Base-by-base conservation (phyloP, 2,329 filamentous ascomycete species). In the Emydomyces testavorans region DNA sequence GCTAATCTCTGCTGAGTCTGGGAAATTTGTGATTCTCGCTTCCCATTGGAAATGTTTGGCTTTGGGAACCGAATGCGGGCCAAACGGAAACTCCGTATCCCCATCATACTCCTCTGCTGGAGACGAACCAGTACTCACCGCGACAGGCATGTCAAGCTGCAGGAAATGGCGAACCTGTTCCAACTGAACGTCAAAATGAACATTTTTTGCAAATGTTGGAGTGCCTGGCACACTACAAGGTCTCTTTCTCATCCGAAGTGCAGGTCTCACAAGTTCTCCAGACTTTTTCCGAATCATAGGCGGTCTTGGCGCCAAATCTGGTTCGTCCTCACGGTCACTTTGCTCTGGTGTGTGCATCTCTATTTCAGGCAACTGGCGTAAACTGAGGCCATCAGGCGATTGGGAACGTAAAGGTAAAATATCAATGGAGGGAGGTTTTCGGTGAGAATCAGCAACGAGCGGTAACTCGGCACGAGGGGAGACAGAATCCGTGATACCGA, bases 161-260 rank as follows among this genome's bases (percentile, higher is more conserved):
- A 95, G 72, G 65, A 98, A 98, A 63, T 96, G 92, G 26, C 92
- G 80, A 32, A 96, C 90, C 58, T 96, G 90, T 68, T 96, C 92
- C 32, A 96, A 79, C 61, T 94, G 86, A 21, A 90, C 86, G 67
- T 96, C 92, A 62, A 98, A 98, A 67, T 98, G 92, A n/a, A 98
- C 92, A 10, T 85, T 88, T 66, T 98, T 98, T 56, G 83, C 84
- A 62, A 90, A 96, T 6, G 90, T 92, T 0, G 92, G 92, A 0
- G 92, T 98, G 47, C 92, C 92, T 6, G 92, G 92, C 86, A 96
- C 94, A 70, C 90, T 96, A 2, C 86, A 94, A 0, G 90, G 90
- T 50, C 92, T 79, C 54, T 78, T 77, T 11, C 84, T 85, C 32
- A 83, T 80, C 43, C 92, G 81, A 44, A 98, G 76, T 16, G 92